Evolutionary conservation across 2,329 filamentous ascomycete species (phyloP), one percentile per base, ranked within the genome.

Genomic region (Botrytis fabae): DNA sequence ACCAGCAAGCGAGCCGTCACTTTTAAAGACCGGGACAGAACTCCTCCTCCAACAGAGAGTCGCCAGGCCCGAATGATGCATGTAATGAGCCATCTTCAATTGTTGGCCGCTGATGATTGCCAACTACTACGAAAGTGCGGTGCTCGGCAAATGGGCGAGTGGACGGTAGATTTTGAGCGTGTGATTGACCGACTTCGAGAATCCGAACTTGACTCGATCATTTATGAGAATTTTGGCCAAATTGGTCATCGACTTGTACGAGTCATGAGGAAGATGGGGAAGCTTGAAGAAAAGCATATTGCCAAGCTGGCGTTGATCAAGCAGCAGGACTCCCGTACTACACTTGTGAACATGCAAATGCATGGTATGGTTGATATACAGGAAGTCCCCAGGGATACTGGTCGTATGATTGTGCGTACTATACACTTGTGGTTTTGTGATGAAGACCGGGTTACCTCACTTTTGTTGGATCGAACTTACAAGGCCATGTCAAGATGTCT

Each of bases 361-460:
- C 90, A 90, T 28, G 95, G 96, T 2, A 91, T 96, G 74, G 90
- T 97, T 20, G 94, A 98, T 77, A 89, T 97, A 9, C 96, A 99
- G 81, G 96, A 99, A 83, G 92, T 99, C 0, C 96, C 96, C 0
- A 93, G 93, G 76, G 95, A 98, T 79, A 92, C 92, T 76, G 91
- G 91, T 75, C 91, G 94, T 48, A 89, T 92, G 78, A 93, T 95
- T 0, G 93, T 91, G 75, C 90, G 94, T 70, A 97, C 94, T 0
- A 88, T 97, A 38, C 98, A 95, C 81, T 89, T 98, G 72, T 98
- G 95, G 91, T 97, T 90, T 85, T 97, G 94, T 82, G 95, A 98
- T 80, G 85, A 88, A 18, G 89, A 94, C 63, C 89, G 92, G 64
- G 91, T 92, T 10, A 85, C 91, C 66, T 86, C 88, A 32, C 88